Evolutionary conservation across 1,284 basidiomycete genomes (phyloP).

Genomic region (Apiotrichum mycotoxinovorans): DNA sequence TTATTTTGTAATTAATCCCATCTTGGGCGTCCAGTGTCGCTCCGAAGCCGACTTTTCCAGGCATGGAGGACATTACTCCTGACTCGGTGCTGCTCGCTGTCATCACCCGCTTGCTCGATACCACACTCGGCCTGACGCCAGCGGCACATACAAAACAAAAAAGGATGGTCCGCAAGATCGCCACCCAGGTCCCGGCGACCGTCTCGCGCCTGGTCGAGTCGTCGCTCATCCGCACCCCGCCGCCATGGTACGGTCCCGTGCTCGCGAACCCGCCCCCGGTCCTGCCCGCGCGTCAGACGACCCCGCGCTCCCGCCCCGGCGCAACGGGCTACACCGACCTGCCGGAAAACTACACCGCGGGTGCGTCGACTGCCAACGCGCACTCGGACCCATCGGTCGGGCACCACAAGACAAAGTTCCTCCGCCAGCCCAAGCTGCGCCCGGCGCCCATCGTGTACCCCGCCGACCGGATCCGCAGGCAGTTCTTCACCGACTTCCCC

Average conservation of each 20-base stretch:
- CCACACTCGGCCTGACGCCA: neutral
- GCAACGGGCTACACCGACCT: slow-evolving; percentile 23
- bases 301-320: slow-evolving; percentile 52
- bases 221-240: slow-evolving; percentile 64
- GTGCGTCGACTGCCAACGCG: neutral
- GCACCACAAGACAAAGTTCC: slow-evolving; percentile 35
- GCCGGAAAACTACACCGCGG: slow-evolving; percentile 2
- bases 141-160: slow-evolving; percentile 1
- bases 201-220: slow-evolving; percentile 77
- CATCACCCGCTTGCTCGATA: neutral
- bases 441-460: slow-evolving; percentile 70
- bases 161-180: slow-evolving; percentile 74
- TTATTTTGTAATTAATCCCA: neutral
- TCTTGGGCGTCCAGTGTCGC: neutral
- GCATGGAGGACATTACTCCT: neutral
- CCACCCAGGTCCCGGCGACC: slow-evolving; percentile 82
- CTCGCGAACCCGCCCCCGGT: slow-evolving; percentile 82
- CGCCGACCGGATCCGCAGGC: slow-evolving; percentile 79
- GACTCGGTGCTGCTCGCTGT: neutral
- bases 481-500: slow-evolving; percentile 94
- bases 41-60: slow-evolving; percentile 22
- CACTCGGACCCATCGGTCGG: neutral
- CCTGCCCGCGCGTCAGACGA: slow-evolving; percentile 69
- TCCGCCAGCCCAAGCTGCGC: slow-evolving; percentile 55
- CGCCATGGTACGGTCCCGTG: slow-evolving; percentile 82